Evolutionary conservation across 2,329 filamentous ascomycete genomes (phyloP), one percentile per base, ranked within the genome.

Genomic region (Cladobotryum mycophilum): DNA sequence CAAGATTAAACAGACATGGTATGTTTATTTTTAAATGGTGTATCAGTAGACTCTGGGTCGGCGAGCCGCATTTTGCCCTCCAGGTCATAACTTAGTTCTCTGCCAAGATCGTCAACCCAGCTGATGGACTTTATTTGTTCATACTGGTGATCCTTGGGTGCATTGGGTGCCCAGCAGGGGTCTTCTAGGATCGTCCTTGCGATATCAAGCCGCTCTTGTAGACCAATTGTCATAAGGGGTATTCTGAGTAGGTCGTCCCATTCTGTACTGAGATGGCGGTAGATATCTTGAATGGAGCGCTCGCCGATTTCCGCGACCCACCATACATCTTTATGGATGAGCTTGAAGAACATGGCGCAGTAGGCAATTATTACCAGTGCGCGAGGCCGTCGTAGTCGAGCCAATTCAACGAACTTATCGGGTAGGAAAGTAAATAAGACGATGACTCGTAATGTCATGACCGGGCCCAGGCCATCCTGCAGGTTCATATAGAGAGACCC

Each of bases 351-450:
- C 42, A 69, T 67, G 5, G 77, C 66, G 52, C 79, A 79, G 55
- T 81, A 67, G 2, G 76, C 76, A 11, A 82, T 47, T 36, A 81
- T 76, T 46, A 81, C 54, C 0, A 81, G 64, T 2, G 76, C 71
- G 25, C 74, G 71, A 0, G 75, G 74, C 2, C 70, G 67, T 43
- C 61, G 64, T 20, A 69, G 55, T 13, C 69, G 67, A 1, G 70
- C 70, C 6, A 78, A 63, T 2, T 72, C 65, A 48, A 78, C 60
- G 48, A 80, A 76, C 5, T 55, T 54, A 1, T 60, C 59, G 5
- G 75, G 73, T 17, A 79, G 54, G 47, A 75, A 80, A 2, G 76
- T 81, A 49, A 78, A 72, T 66, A 74, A 78, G 9, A 75, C 78
- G 53, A 77, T 71, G 59, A 78, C 69, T 48, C 78, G 73, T 13